Base-by-base conservation (phyloP, 192 early-diverging fungal genomes). In the Rhizophagus prolifer region DNA sequence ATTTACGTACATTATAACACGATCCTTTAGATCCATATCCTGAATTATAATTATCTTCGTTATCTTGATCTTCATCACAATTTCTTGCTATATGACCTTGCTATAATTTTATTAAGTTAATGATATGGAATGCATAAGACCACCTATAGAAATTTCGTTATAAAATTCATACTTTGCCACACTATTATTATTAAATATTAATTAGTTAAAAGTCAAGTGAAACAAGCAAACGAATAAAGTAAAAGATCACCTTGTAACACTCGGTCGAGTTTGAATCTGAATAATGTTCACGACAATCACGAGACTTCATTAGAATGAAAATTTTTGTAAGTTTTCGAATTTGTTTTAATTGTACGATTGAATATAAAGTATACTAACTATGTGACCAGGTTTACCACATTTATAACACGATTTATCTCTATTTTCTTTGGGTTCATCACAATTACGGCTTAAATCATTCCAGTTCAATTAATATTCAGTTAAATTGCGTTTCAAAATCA, bases 391-490 rank as follows among this genome's bases (percentile, higher is more conserved):
- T 41, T 67, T 36, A 41, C 65, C 65, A 41, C 65, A 67, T 41
- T 7, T 41, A 38, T 67, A 67, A 44, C 65, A 67, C 36, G 34
- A 0, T 36, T 38, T 38, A 5, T 38, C 21, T 7, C 16, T 23
- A 38, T 67, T 67, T 38, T 67, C 65, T 67, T 67, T 67, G 21
- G 34, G 16, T 38, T 67, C 34, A 9, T 16, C 36, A 41, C 65
- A 67, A n/a, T 67, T 19, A n/a, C 65, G 65, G 30, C 65, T 67
- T 30, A 64, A 64, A 36, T 41, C 19, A 38, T 67, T 67, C 36
- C 30, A 41, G n/a, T 41, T n/a, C n/a, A 21, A 67, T 67, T 67
- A 67, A 38, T 21, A 41, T n/a, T n/a, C 7, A 23, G 13, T 63
- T 67, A 38, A 44, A 44, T 12, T 67, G 16, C 16, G 36, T 23